Percentiles rank a stretch among this genome's conserved stretches.
Evolutionary conservation across 148 eudicot species (phyloP).

Genomic region (Camellia granthamiana): DNA sequence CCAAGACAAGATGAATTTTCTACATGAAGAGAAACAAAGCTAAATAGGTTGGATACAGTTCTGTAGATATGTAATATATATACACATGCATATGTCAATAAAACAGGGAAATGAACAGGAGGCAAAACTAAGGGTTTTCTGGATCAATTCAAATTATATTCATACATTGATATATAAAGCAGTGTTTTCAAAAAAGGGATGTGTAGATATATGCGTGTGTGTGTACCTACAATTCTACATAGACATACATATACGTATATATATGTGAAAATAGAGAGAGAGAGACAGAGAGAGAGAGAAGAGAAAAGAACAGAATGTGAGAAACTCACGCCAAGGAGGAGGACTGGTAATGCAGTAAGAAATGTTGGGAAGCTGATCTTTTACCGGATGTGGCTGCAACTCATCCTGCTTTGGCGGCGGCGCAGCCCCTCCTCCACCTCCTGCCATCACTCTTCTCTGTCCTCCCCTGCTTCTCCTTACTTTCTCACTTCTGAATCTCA

Average conservation of each 20-base stretch:
- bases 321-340: conserved; percentile 88
- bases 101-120: not conserved
- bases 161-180: not conserved
- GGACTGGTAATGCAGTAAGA: conserved; percentile 89
- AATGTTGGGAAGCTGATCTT: conserved; percentile 72
- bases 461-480: conserved; percentile 8
- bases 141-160: not conserved
- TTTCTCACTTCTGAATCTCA: conserved; percentile 4
- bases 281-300: too few relatives aligned
- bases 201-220: not conserved
- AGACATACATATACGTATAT: not conserved
- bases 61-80: not conserved
- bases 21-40: not conserved
- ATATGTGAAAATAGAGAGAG: not conserved
- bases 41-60: not conserved
- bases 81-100: not conserved
- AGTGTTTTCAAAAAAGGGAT: not conserved
- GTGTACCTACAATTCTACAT: not conserved
- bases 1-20: not conserved
- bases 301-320: not conserved
- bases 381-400: conserved; percentile 61
- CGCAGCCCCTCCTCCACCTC: conserved; percentile 49
- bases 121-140: not conserved
- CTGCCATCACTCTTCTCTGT: conserved; percentile 32
- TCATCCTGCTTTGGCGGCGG: conserved; percentile 84